A percentile compares a stretch with the other conserved stretches of the same genome.
phyloP scores from a whole-genome alignment of 2,329 filamentous ascomycete genomes.

The Colletotrichum lentis region DNA sequence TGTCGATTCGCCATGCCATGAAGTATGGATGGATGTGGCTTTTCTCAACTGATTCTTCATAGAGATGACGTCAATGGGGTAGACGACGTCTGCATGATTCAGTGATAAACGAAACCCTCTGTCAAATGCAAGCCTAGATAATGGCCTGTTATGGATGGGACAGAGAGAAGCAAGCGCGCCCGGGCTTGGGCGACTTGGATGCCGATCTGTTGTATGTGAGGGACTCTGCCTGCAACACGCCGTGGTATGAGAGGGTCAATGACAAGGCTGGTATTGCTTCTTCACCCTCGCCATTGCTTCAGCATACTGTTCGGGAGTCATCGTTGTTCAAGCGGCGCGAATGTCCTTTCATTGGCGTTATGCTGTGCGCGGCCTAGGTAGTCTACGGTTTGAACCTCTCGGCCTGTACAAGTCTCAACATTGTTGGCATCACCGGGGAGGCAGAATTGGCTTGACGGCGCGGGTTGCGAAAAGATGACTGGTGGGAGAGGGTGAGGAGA shows the following conservation, averaged over 20 bases:
- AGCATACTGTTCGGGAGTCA: not conserved
- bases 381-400: not conserved
- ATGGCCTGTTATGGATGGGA: not conserved
- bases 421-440: not conserved
- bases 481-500: not conserved
- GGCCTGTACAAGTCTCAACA: not conserved
- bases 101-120: slow-evolving; percentile 1
- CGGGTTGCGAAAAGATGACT: not conserved
- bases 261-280: not conserved
- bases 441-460: not conserved
- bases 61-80: not conserved
- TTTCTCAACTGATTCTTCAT: not conserved
- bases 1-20: not conserved
- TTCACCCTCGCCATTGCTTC: slow-evolving; percentile 1
- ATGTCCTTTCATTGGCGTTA: not conserved
- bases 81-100: not conserved
- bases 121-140: not conserved
- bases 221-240: not conserved
- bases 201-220: not conserved
- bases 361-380: too few species aligned
- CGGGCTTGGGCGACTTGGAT: not conserved
- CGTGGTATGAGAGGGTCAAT: not conserved
- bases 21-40: not conserved
- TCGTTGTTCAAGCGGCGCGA: not conserved
- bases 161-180: slow-evolving; percentile 1